Evolutionary conservation across 2,329 filamentous ascomycete genomes (phyloP).

Genomic region (Neocucurbitaria cava): DNA sequence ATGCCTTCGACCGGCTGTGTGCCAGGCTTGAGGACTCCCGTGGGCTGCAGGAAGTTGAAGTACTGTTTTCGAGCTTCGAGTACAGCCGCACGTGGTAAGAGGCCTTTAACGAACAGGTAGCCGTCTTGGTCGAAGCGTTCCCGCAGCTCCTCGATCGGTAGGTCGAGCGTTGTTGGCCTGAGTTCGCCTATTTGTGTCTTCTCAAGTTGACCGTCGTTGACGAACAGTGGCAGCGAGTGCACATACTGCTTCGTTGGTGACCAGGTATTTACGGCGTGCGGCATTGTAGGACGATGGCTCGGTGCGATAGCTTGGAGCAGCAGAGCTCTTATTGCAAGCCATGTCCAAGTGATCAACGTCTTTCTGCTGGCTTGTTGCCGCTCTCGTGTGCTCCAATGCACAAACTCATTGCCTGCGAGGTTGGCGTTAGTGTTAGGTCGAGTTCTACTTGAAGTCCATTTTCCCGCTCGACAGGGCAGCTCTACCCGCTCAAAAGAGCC

Average conservation of each 20-base stretch:
- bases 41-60: slow-evolving; percentile 60
- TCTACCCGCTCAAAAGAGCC: too few relatives aligned
- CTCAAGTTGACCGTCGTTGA: slow-evolving; percentile 56
- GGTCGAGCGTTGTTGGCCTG: slow-evolving; percentile 50
- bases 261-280: slow-evolving; percentile 24
- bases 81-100: slow-evolving; percentile 61
- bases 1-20: slow-evolving; percentile 60
- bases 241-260: slow-evolving; percentile 20
- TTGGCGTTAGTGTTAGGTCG: too few relatives aligned
- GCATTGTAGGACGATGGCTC: slow-evolving; percentile 24
- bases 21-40: slow-evolving; percentile 62
- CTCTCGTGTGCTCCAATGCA: too few relatives aligned
- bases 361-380: too few relatives aligned
- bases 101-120: slow-evolving; percentile 62
- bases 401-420: too few relatives aligned
- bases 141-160: slow-evolving; percentile 58
- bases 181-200: slow-evolving; percentile 52
- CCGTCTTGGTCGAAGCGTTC: slow-evolving; percentile 56
- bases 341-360: too few relatives aligned
- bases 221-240: slow-evolving; percentile 41
- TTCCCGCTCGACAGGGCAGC: too few relatives aligned
- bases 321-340: neutral
- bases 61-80: slow-evolving; percentile 59
- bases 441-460: too few relatives aligned
- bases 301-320: neutral